Evolutionary conservation across 2,329 filamentous ascomycete species (phyloP), one percentile per base, ranked within the genome.

Genomic region (Fusarium devonianum): DNA sequence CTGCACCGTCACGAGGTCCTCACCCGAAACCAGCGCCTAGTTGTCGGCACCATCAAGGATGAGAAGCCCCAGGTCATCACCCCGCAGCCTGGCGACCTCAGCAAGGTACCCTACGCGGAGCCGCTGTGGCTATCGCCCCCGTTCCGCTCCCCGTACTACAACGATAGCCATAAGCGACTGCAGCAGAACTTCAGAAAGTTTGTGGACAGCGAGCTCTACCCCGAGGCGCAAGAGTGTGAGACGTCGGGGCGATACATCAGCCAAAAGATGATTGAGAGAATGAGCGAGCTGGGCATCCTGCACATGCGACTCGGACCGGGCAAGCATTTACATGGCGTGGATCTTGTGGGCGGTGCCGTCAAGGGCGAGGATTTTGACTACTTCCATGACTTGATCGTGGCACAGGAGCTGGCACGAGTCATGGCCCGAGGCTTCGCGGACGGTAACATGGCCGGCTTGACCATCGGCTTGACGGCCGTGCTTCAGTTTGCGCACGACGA

Each of bases 1-100:
- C 85, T 96, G 42, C 92, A 96, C 75, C 81, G 91, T 18, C 90
- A 96, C 63, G 91, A 96, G 73, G 89, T 95, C n/a, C 81, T 96
- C 9, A 77, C 85, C 53, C 92, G 92, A 71, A 95, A 95, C 78
- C 75, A 80, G 35, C 78, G 83, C 64, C 81, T 96, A 13, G 87
- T 83, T 71, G 81, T 96, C 63, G 91, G 91, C 66, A 89, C 84
- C 11, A 71, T 96, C 67, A 76, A 84, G 60, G 88, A 84, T 71
- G 90, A 96, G 76, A 86, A 80, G 66, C 81, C 90, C 14, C 83
- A 91, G 67, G 83, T 94, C 62, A 79, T 92, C 56, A 83, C 85
- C 14, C 84, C 83, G 2, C 73, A 85, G 66, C 77, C 84, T 8
- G 90, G 90, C 60, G 89, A 90, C 62, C 78, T 95, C 23, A 90